phyloP scores from a whole-genome alignment of 108 stramenopile species.

The Nannochloropsis gaditana region DNA sequence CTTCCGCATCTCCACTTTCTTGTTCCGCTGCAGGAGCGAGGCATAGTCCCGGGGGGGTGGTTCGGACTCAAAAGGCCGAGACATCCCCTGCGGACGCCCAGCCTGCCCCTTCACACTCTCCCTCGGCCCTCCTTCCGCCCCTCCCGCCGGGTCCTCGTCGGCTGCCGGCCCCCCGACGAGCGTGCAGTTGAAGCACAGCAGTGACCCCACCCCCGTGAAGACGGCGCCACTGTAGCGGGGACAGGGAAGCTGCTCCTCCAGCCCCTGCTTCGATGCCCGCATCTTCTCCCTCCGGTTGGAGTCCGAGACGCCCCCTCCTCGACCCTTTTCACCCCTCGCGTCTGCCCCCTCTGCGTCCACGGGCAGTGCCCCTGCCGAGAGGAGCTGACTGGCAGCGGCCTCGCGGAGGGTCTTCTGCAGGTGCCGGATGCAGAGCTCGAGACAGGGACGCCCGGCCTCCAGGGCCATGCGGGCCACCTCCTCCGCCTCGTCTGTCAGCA shows the following conservation, averaged over 20 bases:
- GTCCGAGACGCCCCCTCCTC: no score
- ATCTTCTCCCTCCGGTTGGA: no score
- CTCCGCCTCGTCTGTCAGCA: constrained; percentile 1
- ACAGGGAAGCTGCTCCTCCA: neutral
- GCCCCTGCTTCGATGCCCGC: neutral
- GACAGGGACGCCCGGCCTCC: neutral
- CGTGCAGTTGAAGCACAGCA: neutral
- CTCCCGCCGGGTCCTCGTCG: no score
- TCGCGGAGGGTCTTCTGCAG: neutral
- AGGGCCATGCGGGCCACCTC: neutral
- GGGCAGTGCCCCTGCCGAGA: neutral
- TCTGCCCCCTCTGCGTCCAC: neutral
- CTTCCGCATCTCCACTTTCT: no score
- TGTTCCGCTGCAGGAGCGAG: no score
- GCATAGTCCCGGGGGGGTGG: no score
- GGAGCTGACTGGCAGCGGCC: neutral
- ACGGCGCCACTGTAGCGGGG: neutral
- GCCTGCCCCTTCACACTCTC: no score
- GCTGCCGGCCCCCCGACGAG: neutral
- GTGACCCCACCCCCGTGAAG: neutral
- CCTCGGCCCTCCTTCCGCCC: no score
- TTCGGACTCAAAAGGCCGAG: no score
- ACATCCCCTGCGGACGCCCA: no score
- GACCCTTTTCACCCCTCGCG: neutral
- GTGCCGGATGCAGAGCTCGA: neutral